Conservation (phyloP, 441 rosid genomes). For the Gossypium laxum region DNA sequence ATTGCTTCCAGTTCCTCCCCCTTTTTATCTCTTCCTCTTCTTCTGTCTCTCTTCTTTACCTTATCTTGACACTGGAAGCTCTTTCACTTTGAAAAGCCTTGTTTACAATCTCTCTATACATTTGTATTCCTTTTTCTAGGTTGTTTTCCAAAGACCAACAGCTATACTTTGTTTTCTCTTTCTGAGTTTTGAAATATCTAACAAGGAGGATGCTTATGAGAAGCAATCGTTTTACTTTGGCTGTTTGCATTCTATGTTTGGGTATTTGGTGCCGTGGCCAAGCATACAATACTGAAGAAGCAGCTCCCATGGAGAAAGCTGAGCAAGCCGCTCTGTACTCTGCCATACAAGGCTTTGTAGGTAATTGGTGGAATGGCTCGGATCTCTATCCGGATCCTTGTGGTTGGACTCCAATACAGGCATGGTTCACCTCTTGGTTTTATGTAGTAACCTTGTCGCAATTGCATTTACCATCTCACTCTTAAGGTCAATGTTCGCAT, state of each 20-base stretch:
- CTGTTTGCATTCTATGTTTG: constrained; percentile 30
- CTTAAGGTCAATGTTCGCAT: neutral
- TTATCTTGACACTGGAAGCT: neutral
- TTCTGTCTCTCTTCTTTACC: constrained; percentile 3
- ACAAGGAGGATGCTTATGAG: constrained; percentile 21
- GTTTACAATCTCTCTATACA: neutral
- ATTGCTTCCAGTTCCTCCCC: neutral
- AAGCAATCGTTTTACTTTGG: constrained; percentile 19
- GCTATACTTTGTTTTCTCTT: neutral
- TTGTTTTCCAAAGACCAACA: constrained; percentile 6
- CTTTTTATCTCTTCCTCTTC: constrained; percentile 9
- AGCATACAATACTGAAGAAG: constrained; percentile 32
- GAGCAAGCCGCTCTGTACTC: constrained; percentile 63
- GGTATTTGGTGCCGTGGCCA: constrained; percentile 30
- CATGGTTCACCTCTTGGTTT: constrained; percentile 10
- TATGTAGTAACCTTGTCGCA: neutral
- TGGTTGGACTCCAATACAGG: constrained; percentile 99
- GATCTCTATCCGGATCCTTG: constrained; percentile 91
- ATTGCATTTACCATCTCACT: constrained; percentile 19
- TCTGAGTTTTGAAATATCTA: neutral
- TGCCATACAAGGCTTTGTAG: constrained; percentile 74
- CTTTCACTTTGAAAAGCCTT: neutral
- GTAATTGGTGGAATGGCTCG: constrained; percentile 81
- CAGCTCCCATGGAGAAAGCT: constrained; percentile 66
- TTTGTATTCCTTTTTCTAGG: neutral